phyloP scores from a whole-genome alignment of 768 basidiomycete genomes.

The Cyclocybe cylindracea region DNA sequence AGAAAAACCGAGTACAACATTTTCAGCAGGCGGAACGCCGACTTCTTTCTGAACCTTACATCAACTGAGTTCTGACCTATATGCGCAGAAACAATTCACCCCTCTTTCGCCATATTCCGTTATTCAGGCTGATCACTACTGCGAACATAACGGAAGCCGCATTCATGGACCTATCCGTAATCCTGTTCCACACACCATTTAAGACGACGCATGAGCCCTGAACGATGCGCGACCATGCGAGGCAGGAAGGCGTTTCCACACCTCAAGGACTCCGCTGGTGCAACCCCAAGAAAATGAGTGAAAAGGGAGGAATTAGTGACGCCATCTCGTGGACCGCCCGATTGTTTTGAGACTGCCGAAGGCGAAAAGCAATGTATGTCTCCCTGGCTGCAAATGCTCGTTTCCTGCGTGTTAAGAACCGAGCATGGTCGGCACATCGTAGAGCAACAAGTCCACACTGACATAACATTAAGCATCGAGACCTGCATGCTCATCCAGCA shows the following conservation, averaged over 20 bases:
- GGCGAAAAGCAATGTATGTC: conserved; percentile 89
- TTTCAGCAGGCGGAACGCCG: conserved; percentile 79
- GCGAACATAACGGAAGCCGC: too few relatives aligned
- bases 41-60: background rate
- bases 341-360: conserved; percentile 84
- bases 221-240: too few relatives aligned
- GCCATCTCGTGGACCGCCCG: conserved; percentile 73
- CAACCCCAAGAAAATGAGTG: conserved; percentile 12
- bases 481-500: conserved; percentile 84
- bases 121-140: too few relatives aligned
- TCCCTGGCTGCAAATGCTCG: background rate
- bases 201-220: too few relatives aligned
- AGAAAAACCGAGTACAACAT: conserved; percentile 58
- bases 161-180: too few relatives aligned
- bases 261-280: conserved; percentile 42
- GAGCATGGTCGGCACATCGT: conserved; percentile 57
- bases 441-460: conserved; percentile 83
- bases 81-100: conserved; percentile 78
- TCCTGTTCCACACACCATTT: conserved; percentile 89
- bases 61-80: conserved; percentile 7
- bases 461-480: conserved; percentile 77
- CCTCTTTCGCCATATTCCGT: conserved; percentile 67
- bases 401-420: background rate
- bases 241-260: conserved; percentile 77
- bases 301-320: conserved; percentile 80